Conservation (phyloP, 257 asterid genomes). For the Lantana camara region DNA sequence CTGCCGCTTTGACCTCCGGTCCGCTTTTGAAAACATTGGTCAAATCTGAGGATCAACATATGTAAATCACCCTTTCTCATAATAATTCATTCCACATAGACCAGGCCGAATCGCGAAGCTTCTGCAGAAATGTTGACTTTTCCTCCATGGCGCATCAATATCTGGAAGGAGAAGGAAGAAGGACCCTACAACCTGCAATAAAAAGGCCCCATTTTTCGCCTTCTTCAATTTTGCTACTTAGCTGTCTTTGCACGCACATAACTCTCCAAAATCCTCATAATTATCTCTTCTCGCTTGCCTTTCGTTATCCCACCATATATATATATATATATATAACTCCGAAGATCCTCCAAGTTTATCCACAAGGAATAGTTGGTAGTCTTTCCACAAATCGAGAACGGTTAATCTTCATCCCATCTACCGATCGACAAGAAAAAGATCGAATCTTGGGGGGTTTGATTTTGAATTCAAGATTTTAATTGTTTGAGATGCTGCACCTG, state of each 20-base stretch:
- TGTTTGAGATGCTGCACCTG: conserved; percentile 60
- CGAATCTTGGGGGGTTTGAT: no score
- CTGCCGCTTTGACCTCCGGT: no score
- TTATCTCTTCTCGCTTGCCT: not conserved
- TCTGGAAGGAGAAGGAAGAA: no score
- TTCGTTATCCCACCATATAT: not conserved
- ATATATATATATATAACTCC: no score
- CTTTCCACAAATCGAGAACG: no score
- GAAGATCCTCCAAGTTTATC: not conserved
- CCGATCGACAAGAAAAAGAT: no score
- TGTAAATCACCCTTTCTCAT: no score
- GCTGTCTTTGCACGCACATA: conserved; percentile 7
- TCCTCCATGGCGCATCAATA: not conserved
- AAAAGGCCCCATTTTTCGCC: not conserved
- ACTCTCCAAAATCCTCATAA: conserved; percentile 3
- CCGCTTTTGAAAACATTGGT: no score
- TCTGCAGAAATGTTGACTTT: conserved; percentile 19
- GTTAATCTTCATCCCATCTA: no score
- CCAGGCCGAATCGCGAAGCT: conserved; percentile 9
- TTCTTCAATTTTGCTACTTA: not conserved
- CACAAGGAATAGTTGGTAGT: no score
- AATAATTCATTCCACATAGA: not conserved
- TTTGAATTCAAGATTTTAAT: no score
- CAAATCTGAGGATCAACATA: no score
- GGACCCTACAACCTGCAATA: not conserved